A percentile compares a stretch with the other conserved stretches of the same genome.
Conservation (phyloP, 345 rosid genomes). For the Eutrema japonicum region DNA sequence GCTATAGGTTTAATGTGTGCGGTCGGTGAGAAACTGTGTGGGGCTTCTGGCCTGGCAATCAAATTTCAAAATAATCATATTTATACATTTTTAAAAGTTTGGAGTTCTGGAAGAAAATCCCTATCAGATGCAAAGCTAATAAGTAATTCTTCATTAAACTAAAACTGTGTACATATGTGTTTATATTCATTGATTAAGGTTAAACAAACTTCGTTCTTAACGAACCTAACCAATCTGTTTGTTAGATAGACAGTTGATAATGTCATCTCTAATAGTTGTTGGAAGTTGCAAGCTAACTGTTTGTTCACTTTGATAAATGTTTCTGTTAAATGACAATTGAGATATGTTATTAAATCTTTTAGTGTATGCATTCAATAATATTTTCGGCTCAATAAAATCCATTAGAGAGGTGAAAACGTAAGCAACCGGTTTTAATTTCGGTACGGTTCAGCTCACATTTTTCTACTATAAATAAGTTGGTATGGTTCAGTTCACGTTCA, state of each 20-base stretch:
- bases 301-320: neutral
- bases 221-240: constrained; percentile 30
- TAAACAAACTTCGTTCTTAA: neutral
- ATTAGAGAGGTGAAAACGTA: neutral
- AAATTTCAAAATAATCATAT: neutral
- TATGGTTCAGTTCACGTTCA: neutral
- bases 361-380: neutral
- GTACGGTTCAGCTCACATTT: neutral
- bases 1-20: neutral
- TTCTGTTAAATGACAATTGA: neutral
- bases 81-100: too few species aligned
- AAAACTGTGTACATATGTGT: neutral
- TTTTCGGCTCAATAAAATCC: neutral
- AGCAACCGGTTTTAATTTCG: constrained; percentile 6
- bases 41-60: neutral
- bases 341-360: too few species aligned
- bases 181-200: neutral
- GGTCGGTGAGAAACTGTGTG: neutral
- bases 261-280: constrained; percentile 26
- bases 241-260: constrained; percentile 15
- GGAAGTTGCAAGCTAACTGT: constrained; percentile 2
- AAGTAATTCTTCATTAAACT: neutral
- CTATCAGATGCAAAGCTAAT: neutral
- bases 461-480: too few species aligned
- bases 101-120: neutral